Evolutionary conservation across 2,329 filamentous ascomycete species (phyloP), one percentile per base, ranked within the genome.

Genomic region (Alternaria gaisen): DNA sequence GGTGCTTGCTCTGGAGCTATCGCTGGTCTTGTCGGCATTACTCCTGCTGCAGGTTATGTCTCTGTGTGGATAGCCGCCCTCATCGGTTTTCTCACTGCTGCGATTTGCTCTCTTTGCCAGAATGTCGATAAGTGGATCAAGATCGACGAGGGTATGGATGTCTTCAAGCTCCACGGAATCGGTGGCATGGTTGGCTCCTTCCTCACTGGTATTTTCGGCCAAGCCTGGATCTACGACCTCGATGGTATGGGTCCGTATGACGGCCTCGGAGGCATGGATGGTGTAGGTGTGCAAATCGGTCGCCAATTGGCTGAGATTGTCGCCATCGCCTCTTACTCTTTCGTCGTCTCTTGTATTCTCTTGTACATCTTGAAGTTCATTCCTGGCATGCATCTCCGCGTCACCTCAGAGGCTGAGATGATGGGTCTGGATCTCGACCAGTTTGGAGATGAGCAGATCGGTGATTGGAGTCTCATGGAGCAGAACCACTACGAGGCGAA

Each of bases 21-120:
- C 63, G 84, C 85, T 44, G 86, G 86, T 36, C 82, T 87, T 1
- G 85, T 88, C n/a, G 85, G 85, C n/a, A 86, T 87, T 70, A 87
- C 85, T 0, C 85, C 85, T 12, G 85, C 83, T 14, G 84, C 84
- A 12, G 84, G 84, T 53, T 86, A 80, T 63, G 83, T 86, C 20
- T 81, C 80, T 26, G 70, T 82, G 48, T 86, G 84, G 84, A 79
- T 84, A 34, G 85, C 84, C 16, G 85, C 83, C 1, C 77, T 85
- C 26, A 86, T 87, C 65, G 85, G 85, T 5, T 85, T 87, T 77
- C 64, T 87, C 32, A 87, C 85, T 4, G 82, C 80, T 9, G 79
- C 83, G 8, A 77, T 84, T 24, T 87, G 85, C 72, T 80, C 83
- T 9, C 70, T 78, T 1, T 77, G 83, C 40, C 81, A 85, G 60